Percentiles rank a stretch among this genome's conserved stretches.
Conservation (phyloP, 1,139 yeast species). For the Sugiyamaella novakii region DNA sequence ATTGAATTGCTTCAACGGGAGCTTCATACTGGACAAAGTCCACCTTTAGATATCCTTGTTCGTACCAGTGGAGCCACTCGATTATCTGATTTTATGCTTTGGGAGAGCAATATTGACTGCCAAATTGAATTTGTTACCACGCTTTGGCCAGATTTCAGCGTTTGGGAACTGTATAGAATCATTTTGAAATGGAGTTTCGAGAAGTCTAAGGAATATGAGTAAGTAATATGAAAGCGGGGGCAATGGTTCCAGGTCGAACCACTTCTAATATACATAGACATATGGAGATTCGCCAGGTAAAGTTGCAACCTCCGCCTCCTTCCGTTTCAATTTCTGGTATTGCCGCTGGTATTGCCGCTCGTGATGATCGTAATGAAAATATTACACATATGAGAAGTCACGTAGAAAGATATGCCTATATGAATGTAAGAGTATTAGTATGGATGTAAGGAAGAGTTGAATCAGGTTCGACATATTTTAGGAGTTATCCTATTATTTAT, state of each 20-base stretch:
- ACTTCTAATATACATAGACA: slow-evolving; percentile 17
- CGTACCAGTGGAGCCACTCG: slow-evolving; percentile 89
- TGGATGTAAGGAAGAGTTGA: background rate
- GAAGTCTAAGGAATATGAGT: slow-evolving; percentile 25
- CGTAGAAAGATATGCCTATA: too few species aligned
- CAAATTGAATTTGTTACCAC: slow-evolving; percentile 71
- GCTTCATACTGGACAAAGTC: slow-evolving; percentile 66
- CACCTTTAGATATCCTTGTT: slow-evolving; percentile 79
- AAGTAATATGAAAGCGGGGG: slow-evolving; percentile 23
- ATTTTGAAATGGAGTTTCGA: slow-evolving; percentile 55
- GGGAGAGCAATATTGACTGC: slow-evolving; percentile 59
- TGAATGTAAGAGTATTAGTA: too few species aligned
- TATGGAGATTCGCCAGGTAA: slow-evolving; percentile 26
- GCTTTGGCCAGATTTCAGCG: slow-evolving; percentile 88
- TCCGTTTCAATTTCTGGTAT: slow-evolving; percentile 19
- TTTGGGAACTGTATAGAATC: slow-evolving; percentile 57
- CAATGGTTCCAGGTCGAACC: too few species aligned
- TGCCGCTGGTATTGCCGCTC: background rate
- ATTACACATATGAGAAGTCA: too few species aligned
- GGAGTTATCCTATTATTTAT: too few species aligned
- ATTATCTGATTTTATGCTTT: slow-evolving; percentile 84
- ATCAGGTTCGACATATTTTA: too few species aligned
- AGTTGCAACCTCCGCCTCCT: slow-evolving; percentile 23
- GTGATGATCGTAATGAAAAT: too few species aligned
- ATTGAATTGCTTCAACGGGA: slow-evolving; percentile 52